A percentile compares a stretch with the other conserved stretches of the same genome.
Conservation (phyloP, 148 eudicot species). For the Arbutus unedo region DNA sequence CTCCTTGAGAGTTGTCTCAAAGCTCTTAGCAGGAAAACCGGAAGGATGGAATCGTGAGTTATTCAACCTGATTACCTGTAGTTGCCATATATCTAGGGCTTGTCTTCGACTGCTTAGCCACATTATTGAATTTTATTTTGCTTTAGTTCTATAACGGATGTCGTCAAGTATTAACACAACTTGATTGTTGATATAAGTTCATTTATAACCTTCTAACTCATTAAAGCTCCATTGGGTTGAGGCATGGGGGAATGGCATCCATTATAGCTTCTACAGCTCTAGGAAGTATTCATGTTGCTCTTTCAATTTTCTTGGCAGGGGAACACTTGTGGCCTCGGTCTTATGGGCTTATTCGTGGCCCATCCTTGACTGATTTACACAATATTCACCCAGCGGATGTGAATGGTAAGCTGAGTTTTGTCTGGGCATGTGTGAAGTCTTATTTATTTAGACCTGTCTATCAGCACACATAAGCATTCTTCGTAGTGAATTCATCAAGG, state of each 20-base stretch:
- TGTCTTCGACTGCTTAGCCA: not conserved
- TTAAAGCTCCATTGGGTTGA: not conserved
- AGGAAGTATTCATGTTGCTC: not conserved
- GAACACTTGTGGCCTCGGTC: slow-evolving; percentile 67
- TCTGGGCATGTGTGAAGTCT: not conserved
- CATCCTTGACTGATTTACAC: slow-evolving; percentile 51
- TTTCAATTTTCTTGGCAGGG: slow-evolving; percentile 26
- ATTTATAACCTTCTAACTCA: not conserved
- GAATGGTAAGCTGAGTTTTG: slow-evolving; percentile 33
- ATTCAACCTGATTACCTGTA: not conserved
- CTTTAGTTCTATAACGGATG: not conserved
- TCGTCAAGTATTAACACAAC: not conserved
- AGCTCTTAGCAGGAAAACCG: slow-evolving; percentile 48
- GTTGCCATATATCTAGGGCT: not conserved
- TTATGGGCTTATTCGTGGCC: slow-evolving; percentile 38
- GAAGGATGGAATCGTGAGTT: slow-evolving; percentile 59
- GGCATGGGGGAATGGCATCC: not conserved
- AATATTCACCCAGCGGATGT: slow-evolving; percentile 61
- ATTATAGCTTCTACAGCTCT: slow-evolving; percentile 2
- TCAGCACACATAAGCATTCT: not conserved
- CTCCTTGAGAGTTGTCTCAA: slow-evolving; percentile 44
- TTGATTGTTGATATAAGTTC: not conserved
- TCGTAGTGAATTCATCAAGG: slow-evolving; percentile 54
- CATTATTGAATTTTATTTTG: not conserved
- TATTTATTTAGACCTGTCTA: not conserved